Evolutionary conservation across 176 grass and related monocot species (phyloP).

Genomic region (Musa beccarii): DNA sequence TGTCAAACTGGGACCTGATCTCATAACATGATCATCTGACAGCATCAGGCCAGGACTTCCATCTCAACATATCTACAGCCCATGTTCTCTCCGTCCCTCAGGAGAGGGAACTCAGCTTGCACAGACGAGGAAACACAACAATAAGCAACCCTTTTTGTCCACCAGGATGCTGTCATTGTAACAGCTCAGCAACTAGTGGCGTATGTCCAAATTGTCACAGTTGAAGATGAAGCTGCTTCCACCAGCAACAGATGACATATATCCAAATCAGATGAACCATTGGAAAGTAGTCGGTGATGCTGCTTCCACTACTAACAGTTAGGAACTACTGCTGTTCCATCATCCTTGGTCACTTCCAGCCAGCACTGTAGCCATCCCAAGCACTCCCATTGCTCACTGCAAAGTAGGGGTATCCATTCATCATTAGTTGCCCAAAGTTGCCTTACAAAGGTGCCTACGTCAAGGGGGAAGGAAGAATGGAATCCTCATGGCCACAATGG

Average conservation of each 20-base stretch:
- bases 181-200: too few species aligned
- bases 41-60: too few species aligned
- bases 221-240: too few species aligned
- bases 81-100: slow-evolving; percentile 76
- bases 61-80: slow-evolving; percentile 87
- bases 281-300: slow-evolving; percentile 53
- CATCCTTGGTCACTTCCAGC: slow-evolving; percentile 62
- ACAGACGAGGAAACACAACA: slow-evolving; percentile 44
- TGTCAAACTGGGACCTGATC: slow-evolving; percentile 34
- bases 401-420: slow-evolving; percentile 98
- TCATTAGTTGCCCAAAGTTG: not conserved
- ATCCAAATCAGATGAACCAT: slow-evolving; percentile 35
- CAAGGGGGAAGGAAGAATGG: too few species aligned
- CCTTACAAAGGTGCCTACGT: too few species aligned
- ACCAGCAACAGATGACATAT: too few species aligned
- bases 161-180: slow-evolving; percentile 17
- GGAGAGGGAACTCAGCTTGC: slow-evolving; percentile 48
- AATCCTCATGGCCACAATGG: too few species aligned
- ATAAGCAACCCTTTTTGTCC: slow-evolving; percentile 50
- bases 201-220: too few species aligned
- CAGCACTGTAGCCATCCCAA: slow-evolving; percentile 25
- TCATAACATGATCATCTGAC: too few species aligned
- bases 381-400: slow-evolving; percentile 59
- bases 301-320: slow-evolving; percentile 37
- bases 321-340: slow-evolving; percentile 23